Evolutionary conservation across 371 early-diverging fungal species (phyloP), one percentile per base, ranked within the genome.

Genomic region (Scutellospora calospora): DNA sequence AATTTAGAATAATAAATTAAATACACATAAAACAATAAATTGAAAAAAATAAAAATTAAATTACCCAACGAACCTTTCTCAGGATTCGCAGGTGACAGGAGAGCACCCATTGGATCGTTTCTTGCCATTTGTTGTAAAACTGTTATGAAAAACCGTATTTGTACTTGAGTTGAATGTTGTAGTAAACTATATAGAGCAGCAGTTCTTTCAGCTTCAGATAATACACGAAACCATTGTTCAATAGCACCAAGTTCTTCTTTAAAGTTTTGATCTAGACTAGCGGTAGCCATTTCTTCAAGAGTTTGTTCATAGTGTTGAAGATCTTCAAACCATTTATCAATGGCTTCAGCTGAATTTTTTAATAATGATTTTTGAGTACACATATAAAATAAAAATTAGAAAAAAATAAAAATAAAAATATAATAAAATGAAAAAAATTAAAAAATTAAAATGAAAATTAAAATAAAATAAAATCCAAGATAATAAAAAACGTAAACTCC

Each of bases 161-260:
- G 98, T 41, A 97, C 94, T 68, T 90, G 96, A 12, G 93, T 94
- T 5, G 95, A 92, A 84, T 97, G 94, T 83, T 97, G 97, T 72
- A 97, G 86, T 52, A 98, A 87, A 33, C 94, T 91, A 84, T 97
- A 97, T 63, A 98, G 89, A 33, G 96, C 93, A 29, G 97, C 93
- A 2, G 97, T 98, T 33, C 97, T 89, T 86, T 98, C 98, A 29
- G 96, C 93, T 82, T 97, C 97, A 5, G 94, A 89, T 76, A 97
- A 88, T 35, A 95, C 96, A 14, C 89, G 87, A 87, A 97, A 97
- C 98, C 98, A 98, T 80, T 97, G 94, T 83, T 98, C 97, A 66
- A 98, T 95, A 60, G 96, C 95, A 35, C 91, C 90, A 62, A 97
- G 89, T 84, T 98, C 98, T 73, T 98, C 97, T 83, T 95, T 94